A percentile compares a stretch with the other conserved stretches of the same genome.
phyloP scores from a whole-genome alignment of 768 basidiomycete species.

The Agrocybe pediades region DNA sequence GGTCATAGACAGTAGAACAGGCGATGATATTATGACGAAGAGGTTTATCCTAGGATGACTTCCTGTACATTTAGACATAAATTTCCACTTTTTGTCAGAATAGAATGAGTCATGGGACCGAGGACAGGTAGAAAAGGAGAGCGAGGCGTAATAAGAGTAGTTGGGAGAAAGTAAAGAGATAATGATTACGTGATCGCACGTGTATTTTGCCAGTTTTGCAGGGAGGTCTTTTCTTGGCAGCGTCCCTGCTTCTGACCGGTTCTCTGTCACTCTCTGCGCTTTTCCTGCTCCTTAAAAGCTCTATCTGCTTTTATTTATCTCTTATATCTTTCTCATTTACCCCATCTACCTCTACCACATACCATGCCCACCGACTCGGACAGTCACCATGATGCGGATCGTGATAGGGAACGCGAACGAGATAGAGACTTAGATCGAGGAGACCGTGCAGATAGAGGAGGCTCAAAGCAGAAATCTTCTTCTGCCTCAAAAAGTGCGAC shows the following conservation, averaged over 20 bases:
- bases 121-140: background rate
- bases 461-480: slow-evolving; percentile 29
- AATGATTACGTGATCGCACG: slow-evolving; percentile 37
- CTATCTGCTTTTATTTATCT: slow-evolving; percentile 5
- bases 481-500: slow-evolving; percentile 28
- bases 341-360: background rate
- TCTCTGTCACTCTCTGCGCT: slow-evolving; percentile 1
- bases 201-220: slow-evolving; percentile 37
- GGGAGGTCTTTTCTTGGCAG: slow-evolving; percentile 35
- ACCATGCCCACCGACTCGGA: slow-evolving; percentile 26
- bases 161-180: background rate
- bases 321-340: slow-evolving; percentile 1
- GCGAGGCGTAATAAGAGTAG: background rate
- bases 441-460: slow-evolving; percentile 22
- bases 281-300: slow-evolving; percentile 3
- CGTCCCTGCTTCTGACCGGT: slow-evolving; percentile 16
- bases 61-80: too few relatives aligned
- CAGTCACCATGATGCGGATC: slow-evolving; percentile 24
- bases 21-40: too few relatives aligned
- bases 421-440: slow-evolving; percentile 25
- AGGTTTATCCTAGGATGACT: too few relatives aligned
- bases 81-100: too few relatives aligned
- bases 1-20: too few relatives aligned
- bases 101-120: background rate
- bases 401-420: slow-evolving; percentile 28